phyloP scores from a whole-genome alignment of 148 eudicot genomes.

The Chenopodium quinoa region DNA sequence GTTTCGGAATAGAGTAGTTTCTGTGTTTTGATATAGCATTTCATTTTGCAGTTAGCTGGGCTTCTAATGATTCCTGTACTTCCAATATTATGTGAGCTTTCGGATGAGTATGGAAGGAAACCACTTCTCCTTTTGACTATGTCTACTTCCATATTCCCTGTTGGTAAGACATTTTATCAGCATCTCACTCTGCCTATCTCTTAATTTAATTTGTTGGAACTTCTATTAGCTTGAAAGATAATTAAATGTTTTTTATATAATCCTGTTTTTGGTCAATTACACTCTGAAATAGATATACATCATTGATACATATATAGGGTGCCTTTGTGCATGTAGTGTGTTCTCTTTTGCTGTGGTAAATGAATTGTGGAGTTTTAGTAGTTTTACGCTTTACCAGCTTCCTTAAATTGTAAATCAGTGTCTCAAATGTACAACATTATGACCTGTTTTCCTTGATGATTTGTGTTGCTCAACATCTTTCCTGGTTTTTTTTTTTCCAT shows the following conservation, averaged over 20 bases:
- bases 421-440: background rate
- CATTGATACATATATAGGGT: background rate
- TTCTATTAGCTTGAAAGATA: background rate
- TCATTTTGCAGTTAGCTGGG: constrained; percentile 21
- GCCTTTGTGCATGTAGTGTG: background rate
- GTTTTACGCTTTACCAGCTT: background rate
- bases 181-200: background rate
- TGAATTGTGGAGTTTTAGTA: no score
- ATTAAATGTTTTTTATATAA: background rate
- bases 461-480: background rate
- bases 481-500: constrained; percentile 4
- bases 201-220: background rate
- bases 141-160: constrained; percentile 28
- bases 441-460: background rate
- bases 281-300: background rate
- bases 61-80: constrained; percentile 33
- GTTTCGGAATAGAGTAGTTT: background rate
- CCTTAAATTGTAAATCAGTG: background rate
- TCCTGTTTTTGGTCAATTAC: background rate
- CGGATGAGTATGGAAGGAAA: constrained; percentile 40
- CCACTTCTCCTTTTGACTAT: constrained; percentile 33
- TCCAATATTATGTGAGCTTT: constrained; percentile 32
- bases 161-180: constrained; percentile 11
- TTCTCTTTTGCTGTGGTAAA: background rate
- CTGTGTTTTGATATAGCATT: background rate